Conservation (phyloP, 352 stramenopile genomes). For the Phytophthora niederhauseri region DNA sequence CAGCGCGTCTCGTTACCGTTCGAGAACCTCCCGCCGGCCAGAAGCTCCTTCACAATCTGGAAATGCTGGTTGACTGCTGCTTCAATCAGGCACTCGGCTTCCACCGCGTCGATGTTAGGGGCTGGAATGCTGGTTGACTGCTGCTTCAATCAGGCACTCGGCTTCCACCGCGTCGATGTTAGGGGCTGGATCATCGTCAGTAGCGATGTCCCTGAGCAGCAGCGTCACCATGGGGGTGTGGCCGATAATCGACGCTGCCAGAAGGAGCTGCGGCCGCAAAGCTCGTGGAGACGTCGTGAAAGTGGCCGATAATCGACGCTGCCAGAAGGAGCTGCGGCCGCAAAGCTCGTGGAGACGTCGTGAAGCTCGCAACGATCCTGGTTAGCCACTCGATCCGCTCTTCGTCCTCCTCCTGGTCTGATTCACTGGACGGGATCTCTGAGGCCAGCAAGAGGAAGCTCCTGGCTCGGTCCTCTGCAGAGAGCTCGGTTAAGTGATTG, state of each 20-base stretch:
- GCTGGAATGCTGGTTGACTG: slow-evolving; percentile 12
- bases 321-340: slow-evolving; percentile 27
- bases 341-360: slow-evolving; percentile 12
- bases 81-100: slow-evolving; percentile 29
- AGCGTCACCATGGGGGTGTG: slow-evolving; percentile 25
- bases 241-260: slow-evolving; percentile 24
- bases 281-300: slow-evolving; percentile 16
- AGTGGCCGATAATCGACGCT: slow-evolving; percentile 22
- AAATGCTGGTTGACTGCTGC: slow-evolving; percentile 21
- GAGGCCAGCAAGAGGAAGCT: slow-evolving; percentile 33
- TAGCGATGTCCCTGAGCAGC: slow-evolving; percentile 17
- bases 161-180: slow-evolving; percentile 21
- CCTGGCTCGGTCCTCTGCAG: slow-evolving; percentile 28
- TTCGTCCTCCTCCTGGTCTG: slow-evolving; percentile 2
- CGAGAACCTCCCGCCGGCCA: slow-evolving; percentile 17
- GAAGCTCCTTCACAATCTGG: slow-evolving; percentile 14
- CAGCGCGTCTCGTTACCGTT: slow-evolving; percentile 15
- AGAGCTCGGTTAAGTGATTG: slow-evolving; percentile 17
- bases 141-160: slow-evolving; percentile 29
- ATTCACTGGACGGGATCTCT: slow-evolving; percentile 3
- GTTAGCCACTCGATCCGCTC: slow-evolving; percentile 10
- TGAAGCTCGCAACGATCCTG: slow-evolving; percentile 20
- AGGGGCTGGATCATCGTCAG: slow-evolving; percentile 1
- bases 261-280: slow-evolving; percentile 25
- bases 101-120: slow-evolving; percentile 15